These are phyloP conservation scores for Arachnopeziza araneosa DNA, from an alignment of 2,329 filamentous ascomycete genomes.

Conservation along the genomic window DNA sequence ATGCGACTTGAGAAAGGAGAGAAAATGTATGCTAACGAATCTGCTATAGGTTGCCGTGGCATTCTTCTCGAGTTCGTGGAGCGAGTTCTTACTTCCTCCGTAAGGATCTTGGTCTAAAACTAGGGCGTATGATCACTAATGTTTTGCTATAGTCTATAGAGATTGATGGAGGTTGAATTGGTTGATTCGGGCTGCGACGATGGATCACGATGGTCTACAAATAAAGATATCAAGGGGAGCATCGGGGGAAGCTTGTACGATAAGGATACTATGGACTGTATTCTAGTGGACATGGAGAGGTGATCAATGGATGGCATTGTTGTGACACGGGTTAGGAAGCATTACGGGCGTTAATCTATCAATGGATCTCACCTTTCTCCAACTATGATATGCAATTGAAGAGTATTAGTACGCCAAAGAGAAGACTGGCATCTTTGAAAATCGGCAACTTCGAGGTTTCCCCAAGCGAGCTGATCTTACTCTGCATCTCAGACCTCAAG, in stretches of 20 bases:
- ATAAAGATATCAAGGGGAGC: background rate
- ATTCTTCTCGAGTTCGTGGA: conserved; percentile 62
- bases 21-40: conserved; percentile 7
- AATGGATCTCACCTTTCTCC: conserved; percentile 18
- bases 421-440: no score
- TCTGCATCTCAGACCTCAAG: no score
- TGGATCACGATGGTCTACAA: background rate
- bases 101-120: conserved; percentile 32
- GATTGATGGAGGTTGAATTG: background rate
- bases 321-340: conserved; percentile 6
- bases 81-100: conserved; percentile 63
- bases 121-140: no score
- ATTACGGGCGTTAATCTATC: conserved; percentile 16
- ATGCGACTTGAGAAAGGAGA: background rate
- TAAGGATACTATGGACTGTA: background rate
- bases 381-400: background rate
- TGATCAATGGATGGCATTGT: conserved; percentile 5
- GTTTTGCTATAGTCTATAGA: background rate
- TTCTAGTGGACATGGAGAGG: background rate
- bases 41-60: conserved; percentile 53
- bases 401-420: no score
- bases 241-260: background rate
- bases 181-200: background rate
- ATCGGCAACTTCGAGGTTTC: no score
- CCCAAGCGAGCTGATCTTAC: no score